Evolutionary conservation across 176 grass and related monocot species (phyloP).

Genomic region (Typha latifolia): DNA sequence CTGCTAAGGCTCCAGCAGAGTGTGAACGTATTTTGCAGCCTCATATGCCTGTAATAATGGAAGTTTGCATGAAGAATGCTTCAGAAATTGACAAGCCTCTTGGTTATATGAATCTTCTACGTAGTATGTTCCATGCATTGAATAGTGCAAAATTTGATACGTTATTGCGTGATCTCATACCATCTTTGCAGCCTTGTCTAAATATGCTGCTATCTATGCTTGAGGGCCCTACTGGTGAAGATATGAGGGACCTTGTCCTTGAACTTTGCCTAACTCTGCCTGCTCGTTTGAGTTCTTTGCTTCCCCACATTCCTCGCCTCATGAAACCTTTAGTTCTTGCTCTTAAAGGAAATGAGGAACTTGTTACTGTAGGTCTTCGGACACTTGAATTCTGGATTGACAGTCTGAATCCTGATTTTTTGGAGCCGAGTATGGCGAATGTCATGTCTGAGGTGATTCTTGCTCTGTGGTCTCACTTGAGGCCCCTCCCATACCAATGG

Average conservation of each 20-base stretch:
- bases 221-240: slow-evolving; percentile 80
- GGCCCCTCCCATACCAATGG: slow-evolving; percentile 80
- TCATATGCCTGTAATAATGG: slow-evolving; percentile 93
- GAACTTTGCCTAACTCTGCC: slow-evolving; percentile 96
- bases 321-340: slow-evolving; percentile 97
- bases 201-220: slow-evolving; percentile 97
- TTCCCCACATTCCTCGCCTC: slow-evolving; percentile 94
- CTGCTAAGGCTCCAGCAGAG: slow-evolving; percentile 69
- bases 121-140: slow-evolving; percentile 83
- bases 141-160: slow-evolving; percentile 98
- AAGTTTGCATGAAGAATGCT: slow-evolving; percentile 96
- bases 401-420: slow-evolving; percentile 97
- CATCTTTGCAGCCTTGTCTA: slow-evolving; percentile 86
- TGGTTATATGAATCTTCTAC: slow-evolving; percentile 97
- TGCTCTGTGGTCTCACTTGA: slow-evolving; percentile 95
- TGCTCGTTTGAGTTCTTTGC: slow-evolving; percentile 89
- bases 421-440: slow-evolving; percentile 99
- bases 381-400: slow-evolving; percentile 99
- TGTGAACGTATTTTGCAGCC: slow-evolving; percentile 92
- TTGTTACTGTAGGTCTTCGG: slow-evolving; percentile 85
- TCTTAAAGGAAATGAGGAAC: slow-evolving; percentile 86
- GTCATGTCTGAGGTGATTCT: slow-evolving; percentile 97
- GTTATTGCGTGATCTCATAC: slow-evolving; percentile 91
- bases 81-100: slow-evolving; percentile 95
- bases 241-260: slow-evolving; percentile 86